These are phyloP conservation scores for Fusarium citri DNA, from an alignment of 2,329 filamentous ascomycete genomes.

Conservation along the genomic window DNA sequence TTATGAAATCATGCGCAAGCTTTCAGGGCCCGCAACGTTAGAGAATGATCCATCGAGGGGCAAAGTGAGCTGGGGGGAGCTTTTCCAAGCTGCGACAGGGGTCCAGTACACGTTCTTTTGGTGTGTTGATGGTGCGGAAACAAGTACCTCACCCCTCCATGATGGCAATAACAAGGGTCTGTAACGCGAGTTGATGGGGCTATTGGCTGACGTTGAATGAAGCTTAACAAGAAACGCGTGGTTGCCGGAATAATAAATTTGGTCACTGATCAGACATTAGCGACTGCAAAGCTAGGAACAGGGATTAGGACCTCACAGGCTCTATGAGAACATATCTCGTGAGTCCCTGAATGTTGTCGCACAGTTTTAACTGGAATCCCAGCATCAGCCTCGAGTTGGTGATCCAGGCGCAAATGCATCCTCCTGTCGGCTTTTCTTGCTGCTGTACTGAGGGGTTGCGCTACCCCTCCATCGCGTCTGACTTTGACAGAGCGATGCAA, in stretches of 20 bases:
- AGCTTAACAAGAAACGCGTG: slow-evolving; percentile 31
- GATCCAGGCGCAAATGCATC: not conserved
- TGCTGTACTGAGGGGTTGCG: slow-evolving; percentile 16
- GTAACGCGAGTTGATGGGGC: slow-evolving; percentile 35
- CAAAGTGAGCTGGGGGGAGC: slow-evolving; percentile 29
- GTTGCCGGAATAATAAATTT: slow-evolving; percentile 6
- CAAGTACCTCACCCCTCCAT: slow-evolving; percentile 43
- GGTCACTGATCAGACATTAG: slow-evolving; percentile 14
- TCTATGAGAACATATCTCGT: not conserved
- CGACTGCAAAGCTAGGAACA: not conserved
- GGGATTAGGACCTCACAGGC: not conserved
- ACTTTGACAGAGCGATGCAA: slow-evolving; percentile 12
- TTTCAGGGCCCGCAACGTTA: slow-evolving; percentile 30
- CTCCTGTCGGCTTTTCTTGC: not conserved
- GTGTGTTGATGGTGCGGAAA: slow-evolving; percentile 9
- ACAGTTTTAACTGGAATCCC: not conserved
- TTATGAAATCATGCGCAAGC: slow-evolving; percentile 44
- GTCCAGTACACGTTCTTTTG: slow-evolving; percentile 27
- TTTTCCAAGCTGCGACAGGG: slow-evolving; percentile 35
- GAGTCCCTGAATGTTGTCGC: not conserved
- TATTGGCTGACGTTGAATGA: slow-evolving; percentile 32
- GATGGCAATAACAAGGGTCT: slow-evolving; percentile 36
- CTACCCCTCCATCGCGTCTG: slow-evolving; percentile 31
- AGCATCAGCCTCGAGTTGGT: not conserved
- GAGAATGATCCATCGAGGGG: slow-evolving; percentile 43